phyloP scores from a whole-genome alignment of 495 filamentous ascomycete species.

The Aspergillus olivimuriae region DNA sequence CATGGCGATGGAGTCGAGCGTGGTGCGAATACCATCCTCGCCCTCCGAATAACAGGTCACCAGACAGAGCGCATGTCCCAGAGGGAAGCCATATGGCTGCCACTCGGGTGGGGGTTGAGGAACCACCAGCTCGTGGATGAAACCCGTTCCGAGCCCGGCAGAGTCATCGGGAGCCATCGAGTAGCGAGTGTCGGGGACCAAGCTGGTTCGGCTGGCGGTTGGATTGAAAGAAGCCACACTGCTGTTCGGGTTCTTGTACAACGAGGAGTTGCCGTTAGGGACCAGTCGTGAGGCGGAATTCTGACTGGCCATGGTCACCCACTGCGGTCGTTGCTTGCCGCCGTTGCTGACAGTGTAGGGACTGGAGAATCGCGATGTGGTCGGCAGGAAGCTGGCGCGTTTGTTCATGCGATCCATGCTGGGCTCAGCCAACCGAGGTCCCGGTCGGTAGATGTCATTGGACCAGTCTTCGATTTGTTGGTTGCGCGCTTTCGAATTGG shows the following conservation, averaged over 20 bases:
- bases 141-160: constrained; percentile 81
- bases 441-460: constrained; percentile 92
- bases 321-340: constrained; percentile 46
- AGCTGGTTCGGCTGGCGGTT: constrained; percentile 46
- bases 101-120: constrained; percentile 97
- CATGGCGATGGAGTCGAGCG: constrained; percentile 91
- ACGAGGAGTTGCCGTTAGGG: constrained; percentile 57
- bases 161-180: constrained; percentile 53
- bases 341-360: constrained; percentile 70
- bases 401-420: constrained; percentile 68
- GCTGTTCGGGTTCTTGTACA: constrained; percentile 62
- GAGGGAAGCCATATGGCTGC: constrained; percentile 90
- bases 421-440: constrained; percentile 69
- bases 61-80: constrained; percentile 88
- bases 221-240: constrained; percentile 50
- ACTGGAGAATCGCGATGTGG: constrained; percentile 91
- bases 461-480: constrained; percentile 98
- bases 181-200: constrained; percentile 44
- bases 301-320: constrained; percentile 96
- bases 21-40: constrained; percentile 84
- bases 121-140: constrained; percentile 92
- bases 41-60: constrained; percentile 98
- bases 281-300: constrained; percentile 70
- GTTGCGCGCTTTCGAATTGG: constrained; percentile 71
- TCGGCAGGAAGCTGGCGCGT: constrained; percentile 69